Evolutionary conservation across 371 early-diverging fungal genomes (phyloP).

Genomic region (Mortierella sp.): DNA sequence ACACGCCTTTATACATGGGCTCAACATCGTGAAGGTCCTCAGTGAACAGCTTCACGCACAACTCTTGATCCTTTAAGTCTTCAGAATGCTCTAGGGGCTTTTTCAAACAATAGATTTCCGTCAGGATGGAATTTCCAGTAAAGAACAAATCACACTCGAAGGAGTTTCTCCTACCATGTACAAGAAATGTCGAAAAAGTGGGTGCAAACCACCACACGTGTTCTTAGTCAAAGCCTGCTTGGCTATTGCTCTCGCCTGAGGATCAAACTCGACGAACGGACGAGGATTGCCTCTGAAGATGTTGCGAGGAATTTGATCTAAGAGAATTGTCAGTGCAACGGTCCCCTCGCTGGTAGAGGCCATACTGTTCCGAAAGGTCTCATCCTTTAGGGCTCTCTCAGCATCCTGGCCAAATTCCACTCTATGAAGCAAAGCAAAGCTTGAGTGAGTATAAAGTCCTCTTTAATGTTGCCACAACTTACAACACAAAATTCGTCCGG

Average conservation of each 20-base stretch:
- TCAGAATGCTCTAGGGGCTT: slow-evolving; percentile 71
- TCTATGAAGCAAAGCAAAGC: slow-evolving; percentile 5
- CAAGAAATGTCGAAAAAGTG: slow-evolving; percentile 57
- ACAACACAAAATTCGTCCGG: no score
- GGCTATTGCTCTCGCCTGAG: slow-evolving; percentile 56
- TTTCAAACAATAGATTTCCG: no score
- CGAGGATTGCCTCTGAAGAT: slow-evolving; percentile 60
- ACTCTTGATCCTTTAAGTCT: slow-evolving; percentile 60
- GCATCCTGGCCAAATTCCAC: slow-evolving; percentile 31
- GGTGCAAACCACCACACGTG: slow-evolving; percentile 58
- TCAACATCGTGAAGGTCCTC: slow-evolving; percentile 50
- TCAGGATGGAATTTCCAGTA: no score
- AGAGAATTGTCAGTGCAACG: slow-evolving; percentile 57
- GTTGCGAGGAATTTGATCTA: slow-evolving; percentile 71
- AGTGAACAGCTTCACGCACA: slow-evolving; percentile 55
- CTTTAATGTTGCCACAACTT: not conserved
- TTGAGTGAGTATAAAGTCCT: not conserved
- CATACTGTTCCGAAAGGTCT: slow-evolving; percentile 24
- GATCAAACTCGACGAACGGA: slow-evolving; percentile 61
- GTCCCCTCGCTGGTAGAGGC: slow-evolving; percentile 50
- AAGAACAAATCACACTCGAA: no score
- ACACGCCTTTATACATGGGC: slow-evolving; percentile 46
- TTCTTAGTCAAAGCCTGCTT: slow-evolving; percentile 56
- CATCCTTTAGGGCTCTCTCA: slow-evolving; percentile 36
- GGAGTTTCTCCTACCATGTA: slow-evolving; percentile 55